Percentiles rank a stretch among this genome's conserved stretches.
phyloP scores from a whole-genome alignment of 2,329 filamentous ascomycete genomes.

The Paecilomyces niveus region DNA sequence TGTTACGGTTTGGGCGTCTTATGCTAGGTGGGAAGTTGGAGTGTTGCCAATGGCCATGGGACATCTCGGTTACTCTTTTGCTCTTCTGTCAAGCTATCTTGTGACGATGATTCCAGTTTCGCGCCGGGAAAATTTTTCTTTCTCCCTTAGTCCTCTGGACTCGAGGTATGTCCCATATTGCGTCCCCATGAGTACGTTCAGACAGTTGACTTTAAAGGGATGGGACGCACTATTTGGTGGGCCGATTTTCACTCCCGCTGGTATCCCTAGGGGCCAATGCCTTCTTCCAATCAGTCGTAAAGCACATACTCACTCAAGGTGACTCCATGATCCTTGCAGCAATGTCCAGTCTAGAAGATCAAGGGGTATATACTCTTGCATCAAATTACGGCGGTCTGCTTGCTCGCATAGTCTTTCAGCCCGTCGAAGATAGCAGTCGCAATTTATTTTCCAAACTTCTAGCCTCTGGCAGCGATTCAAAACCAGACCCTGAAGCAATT shows the following conservation, averaged over 20 bases:
- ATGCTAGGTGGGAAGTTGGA: slow-evolving; percentile 51
- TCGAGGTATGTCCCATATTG: slow-evolving; percentile 30
- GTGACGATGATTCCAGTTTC: slow-evolving; percentile 54
- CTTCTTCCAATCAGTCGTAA: slow-evolving; percentile 80
- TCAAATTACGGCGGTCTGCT: slow-evolving; percentile 90
- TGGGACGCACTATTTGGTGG: slow-evolving; percentile 43
- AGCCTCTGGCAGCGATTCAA: slow-evolving; percentile 25
- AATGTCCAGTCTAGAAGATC: slow-evolving; percentile 68
- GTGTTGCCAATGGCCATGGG: slow-evolving; percentile 85
- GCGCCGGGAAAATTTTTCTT: slow-evolving; percentile 56
- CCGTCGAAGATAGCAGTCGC: slow-evolving; percentile 87
- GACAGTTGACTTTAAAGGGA: slow-evolving; percentile 11
- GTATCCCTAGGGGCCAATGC: slow-evolving; percentile 71
- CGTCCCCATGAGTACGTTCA: slow-evolving; percentile 6
- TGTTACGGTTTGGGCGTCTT: slow-evolving; percentile 58
- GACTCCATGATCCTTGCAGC: slow-evolving; percentile 81
- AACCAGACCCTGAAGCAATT: slow-evolving; percentile 11
- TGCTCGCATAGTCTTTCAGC: slow-evolving; percentile 85
- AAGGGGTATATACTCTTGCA: slow-evolving; percentile 87
- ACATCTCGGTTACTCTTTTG: slow-evolving; percentile 67
- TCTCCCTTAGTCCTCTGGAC: slow-evolving; percentile 46
- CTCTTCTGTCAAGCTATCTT: slow-evolving; percentile 64
- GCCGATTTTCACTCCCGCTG: slow-evolving; percentile 62
- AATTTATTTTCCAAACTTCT: slow-evolving; percentile 83
- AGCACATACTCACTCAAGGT: slow-evolving; percentile 89